Conservation (phyloP, 306 rosid species). For the Lathyrus aphaca region DNA sequence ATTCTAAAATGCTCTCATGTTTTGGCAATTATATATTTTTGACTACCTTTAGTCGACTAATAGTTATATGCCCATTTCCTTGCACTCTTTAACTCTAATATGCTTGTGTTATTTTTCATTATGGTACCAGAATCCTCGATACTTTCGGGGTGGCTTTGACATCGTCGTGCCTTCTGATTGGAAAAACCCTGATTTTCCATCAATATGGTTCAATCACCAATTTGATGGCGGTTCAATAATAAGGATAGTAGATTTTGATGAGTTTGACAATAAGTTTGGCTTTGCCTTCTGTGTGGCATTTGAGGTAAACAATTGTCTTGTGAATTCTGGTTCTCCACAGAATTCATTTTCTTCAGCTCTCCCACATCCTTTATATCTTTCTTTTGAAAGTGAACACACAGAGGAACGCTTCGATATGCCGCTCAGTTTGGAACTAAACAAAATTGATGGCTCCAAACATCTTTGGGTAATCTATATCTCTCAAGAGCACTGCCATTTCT, state of each 20-base stretch:
- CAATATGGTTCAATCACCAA: neutral
- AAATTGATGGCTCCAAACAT: neutral
- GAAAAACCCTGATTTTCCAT: neutral
- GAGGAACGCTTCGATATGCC: conserved; percentile 5
- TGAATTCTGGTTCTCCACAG: neutral
- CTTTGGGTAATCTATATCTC: conserved; percentile 25
- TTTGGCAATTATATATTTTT: too few species aligned
- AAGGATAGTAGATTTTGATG: neutral
- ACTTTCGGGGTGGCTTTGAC: conserved; percentile 37
- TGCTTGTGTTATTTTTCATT: too few species aligned
- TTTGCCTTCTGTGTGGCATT: conserved; percentile 20
- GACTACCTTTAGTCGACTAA: too few species aligned
- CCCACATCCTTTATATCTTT: conserved; percentile 10
- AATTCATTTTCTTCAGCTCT: neutral
- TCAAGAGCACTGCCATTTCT: conserved; percentile 13
- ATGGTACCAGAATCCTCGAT: neutral
- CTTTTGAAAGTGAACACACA: conserved; percentile 14
- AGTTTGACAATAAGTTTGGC: neutral
- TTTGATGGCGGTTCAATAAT: neutral
- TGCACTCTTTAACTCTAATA: too few species aligned
- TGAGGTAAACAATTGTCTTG: neutral
- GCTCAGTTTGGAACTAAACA: neutral
- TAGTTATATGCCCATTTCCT: too few species aligned
- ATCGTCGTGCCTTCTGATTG: neutral
- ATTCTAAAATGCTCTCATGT: too few species aligned